These are phyloP conservation scores for Alternaria metachromatica DNA, from an alignment of 2,329 filamentous ascomycete species.

Conservation along the genomic window DNA sequence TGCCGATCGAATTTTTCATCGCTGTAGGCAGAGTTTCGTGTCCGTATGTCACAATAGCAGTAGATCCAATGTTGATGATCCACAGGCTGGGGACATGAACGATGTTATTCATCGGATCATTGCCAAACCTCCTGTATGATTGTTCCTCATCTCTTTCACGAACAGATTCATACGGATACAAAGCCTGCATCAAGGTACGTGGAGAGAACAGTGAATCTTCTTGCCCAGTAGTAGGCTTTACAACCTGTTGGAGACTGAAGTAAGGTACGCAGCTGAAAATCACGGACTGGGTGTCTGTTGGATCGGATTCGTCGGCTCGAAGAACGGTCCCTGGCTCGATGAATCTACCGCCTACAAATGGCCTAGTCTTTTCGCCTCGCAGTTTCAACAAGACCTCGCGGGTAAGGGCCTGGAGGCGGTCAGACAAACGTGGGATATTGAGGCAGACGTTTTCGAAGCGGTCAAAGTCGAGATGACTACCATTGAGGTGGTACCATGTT, in stretches of 20 bases:
- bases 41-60: conserved; percentile 38
- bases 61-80: conserved; percentile 38
- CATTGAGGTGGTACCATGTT: conserved; percentile 38
- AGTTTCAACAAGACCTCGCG: conserved; percentile 27
- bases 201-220: conserved; percentile 23
- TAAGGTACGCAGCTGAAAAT: conserved; percentile 43
- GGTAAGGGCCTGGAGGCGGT: conserved; percentile 23
- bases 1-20: conserved; percentile 36
- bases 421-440: conserved; percentile 23
- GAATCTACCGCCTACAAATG: conserved; percentile 36
- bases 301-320: conserved; percentile 32
- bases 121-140: conserved; percentile 33
- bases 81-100: conserved; percentile 41
- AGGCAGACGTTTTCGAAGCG: conserved; percentile 36
- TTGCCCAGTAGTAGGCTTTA: background rate
- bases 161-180: conserved; percentile 42
- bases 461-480: conserved; percentile 28
- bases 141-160: conserved; percentile 40
- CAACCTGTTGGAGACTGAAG: conserved; percentile 25
- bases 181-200: conserved; percentile 40
- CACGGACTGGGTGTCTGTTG: conserved; percentile 26
- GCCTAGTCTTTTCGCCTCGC: conserved; percentile 34
- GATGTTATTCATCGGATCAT: conserved; percentile 20
- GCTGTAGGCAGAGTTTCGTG: conserved; percentile 27
- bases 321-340: conserved; percentile 45